phyloP scores from a whole-genome alignment of 805 yeast species.

The Pichia ethanolica region DNA sequence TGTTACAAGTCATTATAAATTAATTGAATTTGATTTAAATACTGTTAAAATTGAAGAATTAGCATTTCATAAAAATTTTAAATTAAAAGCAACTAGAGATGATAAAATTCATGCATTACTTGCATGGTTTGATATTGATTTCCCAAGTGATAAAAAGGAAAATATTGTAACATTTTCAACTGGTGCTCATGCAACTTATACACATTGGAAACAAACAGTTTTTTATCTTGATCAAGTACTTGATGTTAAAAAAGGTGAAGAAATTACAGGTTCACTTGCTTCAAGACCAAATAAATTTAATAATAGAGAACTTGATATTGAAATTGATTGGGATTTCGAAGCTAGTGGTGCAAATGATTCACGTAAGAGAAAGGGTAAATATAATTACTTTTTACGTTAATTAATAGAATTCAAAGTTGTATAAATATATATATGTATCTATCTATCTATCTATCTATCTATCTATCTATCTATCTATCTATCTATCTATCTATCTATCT shows the following conservation, averaged over 20 bases:
- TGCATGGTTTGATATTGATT: slow-evolving; percentile 92
- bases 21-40: slow-evolving; percentile 82
- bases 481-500: neutral
- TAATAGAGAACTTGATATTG: slow-evolving; percentile 87
- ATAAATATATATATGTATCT: neutral
- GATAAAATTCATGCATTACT: slow-evolving; percentile 85
- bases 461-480: no score
- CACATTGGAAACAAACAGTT: slow-evolving; percentile 98
- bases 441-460: neutral
- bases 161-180: slow-evolving; percentile 75
- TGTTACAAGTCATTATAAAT: slow-evolving; percentile 60
- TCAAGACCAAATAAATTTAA: slow-evolving; percentile 71
- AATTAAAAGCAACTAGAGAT: slow-evolving; percentile 63
- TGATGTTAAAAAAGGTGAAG: slow-evolving; percentile 69
- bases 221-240: slow-evolving; percentile 77
- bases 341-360: slow-evolving; percentile 30
- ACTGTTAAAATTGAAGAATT: slow-evolving; percentile 79
- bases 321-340: slow-evolving; percentile 50
- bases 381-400: slow-evolving; percentile 48
- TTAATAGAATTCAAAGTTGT: no score
- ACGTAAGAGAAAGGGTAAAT: slow-evolving; percentile 53
- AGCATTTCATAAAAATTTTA: slow-evolving; percentile 65
- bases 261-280: slow-evolving; percentile 60
- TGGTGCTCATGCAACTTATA: slow-evolving; percentile 88
- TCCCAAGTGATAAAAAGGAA: slow-evolving; percentile 48